Conservation (phyloP, 495 filamentous ascomycete genomes). For the Pyrenula aspistea region DNA sequence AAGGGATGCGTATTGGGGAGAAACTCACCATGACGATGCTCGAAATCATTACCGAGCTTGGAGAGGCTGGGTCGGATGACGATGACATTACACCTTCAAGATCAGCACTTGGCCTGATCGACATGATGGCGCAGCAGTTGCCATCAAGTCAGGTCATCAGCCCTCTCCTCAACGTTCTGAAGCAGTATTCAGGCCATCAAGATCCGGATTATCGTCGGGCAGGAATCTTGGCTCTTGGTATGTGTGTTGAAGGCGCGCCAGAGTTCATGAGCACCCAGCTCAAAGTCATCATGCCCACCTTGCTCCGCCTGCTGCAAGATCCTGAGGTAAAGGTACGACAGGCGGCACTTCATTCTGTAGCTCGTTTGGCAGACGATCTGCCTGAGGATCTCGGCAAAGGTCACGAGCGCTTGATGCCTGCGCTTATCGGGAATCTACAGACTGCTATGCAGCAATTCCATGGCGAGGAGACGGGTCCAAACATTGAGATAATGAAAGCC, state of each 20-base stretch:
- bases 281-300: constrained; percentile 69
- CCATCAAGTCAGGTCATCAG: constrained; percentile 93
- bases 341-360: constrained; percentile 73
- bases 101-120: constrained; percentile 76
- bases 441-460: constrained; percentile 56
- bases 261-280: constrained; percentile 91
- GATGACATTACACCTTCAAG: constrained; percentile 85
- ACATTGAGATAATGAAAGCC: constrained; percentile 72
- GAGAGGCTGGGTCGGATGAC: constrained; percentile 54
- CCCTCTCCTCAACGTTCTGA: constrained; percentile 74
- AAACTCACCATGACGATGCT: constrained; percentile 76
- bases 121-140: constrained; percentile 74
- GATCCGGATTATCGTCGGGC: constrained; percentile 75
- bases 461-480: constrained; percentile 45
- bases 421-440: constrained; percentile 79
- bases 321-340: constrained; percentile 70
- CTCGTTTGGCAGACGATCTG: constrained; percentile 83
- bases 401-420: constrained; percentile 70
- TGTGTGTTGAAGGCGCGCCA: constrained; percentile 91
- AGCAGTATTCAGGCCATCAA: constrained; percentile 59
- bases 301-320: constrained; percentile 77
- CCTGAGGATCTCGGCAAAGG: constrained; percentile 75
- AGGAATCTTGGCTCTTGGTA: constrained; percentile 82
- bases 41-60: constrained; percentile 78
- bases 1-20: constrained; percentile 69